Evolutionary conservation across 2,329 filamentous ascomycete species (phyloP).

Genomic region (Chaetomium sp.): DNA sequence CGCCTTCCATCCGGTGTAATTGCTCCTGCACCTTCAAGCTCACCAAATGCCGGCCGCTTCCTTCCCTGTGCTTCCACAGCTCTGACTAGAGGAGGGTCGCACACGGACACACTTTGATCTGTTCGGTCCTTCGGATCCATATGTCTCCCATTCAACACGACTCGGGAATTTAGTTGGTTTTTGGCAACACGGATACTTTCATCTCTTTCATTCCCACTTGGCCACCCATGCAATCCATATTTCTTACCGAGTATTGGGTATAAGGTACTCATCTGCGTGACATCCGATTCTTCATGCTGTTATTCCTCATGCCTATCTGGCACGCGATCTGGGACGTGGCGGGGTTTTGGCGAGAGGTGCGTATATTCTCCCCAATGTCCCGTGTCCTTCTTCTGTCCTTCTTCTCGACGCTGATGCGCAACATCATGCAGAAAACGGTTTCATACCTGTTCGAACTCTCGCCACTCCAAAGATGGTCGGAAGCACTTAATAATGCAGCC

Average conservation of each 20-base stretch:
- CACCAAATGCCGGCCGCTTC: neutral
- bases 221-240: conserved; percentile 2
- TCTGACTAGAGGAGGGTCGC: neutral
- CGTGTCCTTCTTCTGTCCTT: neutral
- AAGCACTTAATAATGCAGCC: conserved; percentile 65
- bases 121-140: neutral
- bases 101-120: neutral
- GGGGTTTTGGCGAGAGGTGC: conserved; percentile 26
- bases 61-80: neutral
- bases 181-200: conserved; percentile 1
- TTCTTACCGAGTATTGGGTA: neutral
- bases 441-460: conserved; percentile 68
- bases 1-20: neutral
- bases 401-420: neutral
- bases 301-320: conserved; percentile 24
- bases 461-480: conserved; percentile 65
- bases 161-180: neutral
- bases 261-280: neutral
- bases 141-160: neutral
- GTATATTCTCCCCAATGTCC: conserved; percentile 18
- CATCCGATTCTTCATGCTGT: neutral
- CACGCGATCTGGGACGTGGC: conserved; percentile 27
- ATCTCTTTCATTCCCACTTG: neutral
- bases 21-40: neutral
- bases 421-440: conserved; percentile 60